Percentiles rank a stretch among this genome's conserved stretches.
Conservation (phyloP, 2,329 filamentous ascomycete genomes). For the Chaetomiaceae sp. region DNA sequence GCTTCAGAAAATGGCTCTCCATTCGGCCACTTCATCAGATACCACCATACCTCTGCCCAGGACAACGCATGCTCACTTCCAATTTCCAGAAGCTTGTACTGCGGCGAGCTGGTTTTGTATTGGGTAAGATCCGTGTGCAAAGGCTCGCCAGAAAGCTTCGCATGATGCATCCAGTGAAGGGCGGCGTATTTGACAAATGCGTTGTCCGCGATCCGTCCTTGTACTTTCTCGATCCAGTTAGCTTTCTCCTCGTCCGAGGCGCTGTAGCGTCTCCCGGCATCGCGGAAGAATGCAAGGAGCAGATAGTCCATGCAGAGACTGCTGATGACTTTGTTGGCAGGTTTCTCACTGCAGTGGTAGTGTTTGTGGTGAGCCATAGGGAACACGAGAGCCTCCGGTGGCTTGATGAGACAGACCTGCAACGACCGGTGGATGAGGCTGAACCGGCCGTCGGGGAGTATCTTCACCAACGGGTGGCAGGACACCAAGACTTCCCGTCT, state of each 20-base stretch:
- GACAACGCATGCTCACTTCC: not conserved
- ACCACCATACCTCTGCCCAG: not conserved
- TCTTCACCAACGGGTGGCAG: not conserved
- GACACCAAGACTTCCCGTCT: not conserved
- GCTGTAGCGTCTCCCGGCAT: too few species aligned
- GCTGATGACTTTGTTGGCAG: not conserved
- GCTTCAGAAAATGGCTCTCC: too few species aligned
- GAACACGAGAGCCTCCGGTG: not conserved
- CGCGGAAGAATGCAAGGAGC: not conserved
- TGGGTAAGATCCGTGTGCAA: not conserved
- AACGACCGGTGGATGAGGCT: not conserved
- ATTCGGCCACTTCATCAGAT: not conserved
- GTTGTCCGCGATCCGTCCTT: not conserved
- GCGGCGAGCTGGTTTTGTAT: not conserved
- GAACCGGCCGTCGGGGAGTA: not conserved
- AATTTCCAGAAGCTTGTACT: not conserved
- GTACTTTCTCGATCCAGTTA: not conserved
- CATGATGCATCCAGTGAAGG: not conserved
- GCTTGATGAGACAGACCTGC: not conserved
- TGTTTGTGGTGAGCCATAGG: not conserved
- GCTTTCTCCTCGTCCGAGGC: too few species aligned
- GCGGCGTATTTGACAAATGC: not conserved
- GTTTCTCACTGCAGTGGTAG: not conserved
- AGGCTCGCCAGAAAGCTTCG: not conserved
- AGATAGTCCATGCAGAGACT: not conserved